These are phyloP conservation scores for Arabis hirsuta DNA, from an alignment of 345 rosid genomes.

Conservation along the genomic window DNA sequence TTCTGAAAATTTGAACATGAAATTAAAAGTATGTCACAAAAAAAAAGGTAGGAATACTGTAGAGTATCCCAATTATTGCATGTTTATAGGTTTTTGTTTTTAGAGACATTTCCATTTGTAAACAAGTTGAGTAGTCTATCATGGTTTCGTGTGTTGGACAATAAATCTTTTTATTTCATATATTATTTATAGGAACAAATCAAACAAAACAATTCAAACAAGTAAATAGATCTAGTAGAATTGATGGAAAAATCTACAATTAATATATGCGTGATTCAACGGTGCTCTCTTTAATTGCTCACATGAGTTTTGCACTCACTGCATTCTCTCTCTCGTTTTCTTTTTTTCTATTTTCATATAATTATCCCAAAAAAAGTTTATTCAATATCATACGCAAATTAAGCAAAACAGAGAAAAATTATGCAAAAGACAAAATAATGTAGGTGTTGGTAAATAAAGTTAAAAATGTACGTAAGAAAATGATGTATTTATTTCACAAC, in stretches of 20 bases:
- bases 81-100: neutral
- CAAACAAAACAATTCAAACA: too few relatives aligned
- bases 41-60: neutral
- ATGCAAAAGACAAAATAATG: constrained; percentile 17
- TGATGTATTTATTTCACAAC: constrained; percentile 29
- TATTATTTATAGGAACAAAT: neutral
- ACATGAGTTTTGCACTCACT: constrained; percentile 45
- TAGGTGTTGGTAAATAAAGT: constrained; percentile 34
- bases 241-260: constrained; percentile 15
- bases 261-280: constrained; percentile 46
- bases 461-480: constrained; percentile 31
- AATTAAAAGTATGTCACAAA: neutral
- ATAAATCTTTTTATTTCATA: too few relatives aligned
- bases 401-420: constrained; percentile 1
- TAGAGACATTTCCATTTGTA: neutral
- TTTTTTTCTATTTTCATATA: constrained; percentile 4
- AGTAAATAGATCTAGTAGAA: constrained; percentile 1
- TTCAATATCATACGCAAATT: constrained; percentile 21
- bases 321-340: neutral
- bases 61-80: neutral
- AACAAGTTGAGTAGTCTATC: constrained; percentile 12
- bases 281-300: constrained; percentile 40
- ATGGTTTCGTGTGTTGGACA: neutral
- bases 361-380: constrained; percentile 8
- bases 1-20: neutral